Percentiles rank a stretch among this genome's conserved stretches.
phyloP scores from a whole-genome alignment of 768 basidiomycete genomes.

The Hygrocybe coccinea region DNA sequence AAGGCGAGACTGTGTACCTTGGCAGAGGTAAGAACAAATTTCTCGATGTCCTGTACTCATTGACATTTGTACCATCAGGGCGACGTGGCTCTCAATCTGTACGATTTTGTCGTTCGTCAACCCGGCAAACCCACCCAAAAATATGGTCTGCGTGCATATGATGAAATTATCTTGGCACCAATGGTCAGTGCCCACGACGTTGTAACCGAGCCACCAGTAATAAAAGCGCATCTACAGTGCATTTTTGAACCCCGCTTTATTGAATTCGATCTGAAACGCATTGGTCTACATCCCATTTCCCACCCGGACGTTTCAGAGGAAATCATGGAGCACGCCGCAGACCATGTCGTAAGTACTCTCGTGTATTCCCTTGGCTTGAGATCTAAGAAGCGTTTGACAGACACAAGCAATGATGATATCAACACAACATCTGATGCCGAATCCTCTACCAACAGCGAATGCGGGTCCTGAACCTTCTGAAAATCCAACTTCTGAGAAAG shows the following conservation, averaged over 20 bases:
- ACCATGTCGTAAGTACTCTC: slow-evolving; percentile 44
- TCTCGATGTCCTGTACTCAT: background rate
- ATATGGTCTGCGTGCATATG: slow-evolving; percentile 86
- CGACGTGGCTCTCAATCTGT: slow-evolving; percentile 84
- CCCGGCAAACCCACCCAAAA: slow-evolving; percentile 77
- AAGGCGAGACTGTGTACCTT: slow-evolving; percentile 82
- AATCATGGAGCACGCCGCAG: slow-evolving; percentile 52
- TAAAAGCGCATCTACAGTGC: slow-evolving; percentile 47
- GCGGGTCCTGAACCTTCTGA: slow-evolving; percentile 18
- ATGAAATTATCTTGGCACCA: slow-evolving; percentile 91
- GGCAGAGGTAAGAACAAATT: slow-evolving; percentile 60
- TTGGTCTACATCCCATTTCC: slow-evolving; percentile 44
- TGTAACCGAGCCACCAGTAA: background rate
- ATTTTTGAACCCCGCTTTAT: slow-evolving; percentile 92
- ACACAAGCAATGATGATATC: slow-evolving; percentile 90
- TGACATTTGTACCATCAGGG: slow-evolving; percentile 42
- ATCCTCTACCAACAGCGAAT: slow-evolving; percentile 18
- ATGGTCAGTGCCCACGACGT: slow-evolving; percentile 54
- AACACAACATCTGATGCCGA: slow-evolving; percentile 70
- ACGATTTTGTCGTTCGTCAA: slow-evolving; percentile 82
- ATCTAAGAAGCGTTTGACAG: slow-evolving; percentile 36
- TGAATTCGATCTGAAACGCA: slow-evolving; percentile 76
- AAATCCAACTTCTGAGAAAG: slow-evolving; percentile 11
- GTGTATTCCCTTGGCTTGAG: background rate
- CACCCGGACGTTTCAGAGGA: slow-evolving; percentile 69